Base-by-base conservation (phyloP, 2,329 filamentous ascomycete genomes). In the Aspergillus texensis region DNA sequence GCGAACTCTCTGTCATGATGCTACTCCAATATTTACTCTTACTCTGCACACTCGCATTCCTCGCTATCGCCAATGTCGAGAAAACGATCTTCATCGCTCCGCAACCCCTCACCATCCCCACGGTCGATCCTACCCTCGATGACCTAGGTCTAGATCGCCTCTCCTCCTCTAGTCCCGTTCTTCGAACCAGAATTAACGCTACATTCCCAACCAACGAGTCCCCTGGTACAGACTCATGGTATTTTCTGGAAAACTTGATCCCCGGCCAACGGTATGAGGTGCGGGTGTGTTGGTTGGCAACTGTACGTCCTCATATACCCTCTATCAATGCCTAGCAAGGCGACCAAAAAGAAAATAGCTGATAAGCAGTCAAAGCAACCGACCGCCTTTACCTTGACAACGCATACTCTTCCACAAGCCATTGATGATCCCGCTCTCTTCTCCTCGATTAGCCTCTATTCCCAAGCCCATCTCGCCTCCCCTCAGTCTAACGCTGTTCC, bases 261-360 rank as follows among this genome's bases (percentile, higher is more conserved):
- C 85, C 87, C 41, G 87, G 88, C 12, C 89, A 90, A 72, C 86
- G 93, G 68, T 97, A 98, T 83, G 95, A 99, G 82, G 86, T 96
- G 56, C 89, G 95, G 60, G 84, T 97, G 64, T 98, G 94, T 80
- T 99, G 94, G 94, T 85, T 93, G 64, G 95, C 95, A 46, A 95
- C 90, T 65, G 94, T 97, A 85, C 79, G 91, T 63, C 21, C 21
- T 9, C 11, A 3, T 48, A 26, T 26, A 26, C 34, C 62, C n/a
- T 58, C 48, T 34, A 54, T 4, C 10, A 58, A 5, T 19, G 9
- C 30, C 14, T 34, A 28, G 14, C 41, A 28, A 16, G 11, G 11
- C 32, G 56, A 21, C n/a, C 8, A 39, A 53, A 57, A 10, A 26
- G 21, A 19, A 48, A 16, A n/a, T 39, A 56, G 45, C 70, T 71